Evolutionary conservation across 148 eudicot species (phyloP).

Genomic region (Nepenthes mirabilis): DNA sequence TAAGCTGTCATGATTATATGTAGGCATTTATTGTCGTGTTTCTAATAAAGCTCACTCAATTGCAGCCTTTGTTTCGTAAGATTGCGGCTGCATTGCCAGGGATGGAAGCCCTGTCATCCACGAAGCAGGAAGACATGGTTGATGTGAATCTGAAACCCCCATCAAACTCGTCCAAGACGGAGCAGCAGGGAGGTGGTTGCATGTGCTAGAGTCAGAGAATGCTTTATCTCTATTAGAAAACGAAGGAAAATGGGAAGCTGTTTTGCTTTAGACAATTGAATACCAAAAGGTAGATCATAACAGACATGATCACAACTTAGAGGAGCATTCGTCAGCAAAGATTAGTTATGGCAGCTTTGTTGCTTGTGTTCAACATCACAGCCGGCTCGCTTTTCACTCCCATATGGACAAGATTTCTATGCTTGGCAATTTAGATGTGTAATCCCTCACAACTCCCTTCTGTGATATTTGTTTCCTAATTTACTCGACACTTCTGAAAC

Average conservation of each 20-base stretch:
- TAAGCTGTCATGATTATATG: background rate
- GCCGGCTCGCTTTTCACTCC: too few relatives aligned
- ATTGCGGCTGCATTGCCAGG: constrained; percentile 89
- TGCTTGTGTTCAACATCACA: too few relatives aligned
- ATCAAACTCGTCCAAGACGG: constrained; percentile 34
- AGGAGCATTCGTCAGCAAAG: background rate
- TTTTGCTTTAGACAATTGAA: constrained; percentile 1
- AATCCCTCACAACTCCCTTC: too few relatives aligned
- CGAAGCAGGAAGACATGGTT: constrained; percentile 86
- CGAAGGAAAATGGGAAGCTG: background rate
- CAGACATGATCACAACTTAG: background rate
- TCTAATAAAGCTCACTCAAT: background rate
- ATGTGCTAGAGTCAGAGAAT: constrained; percentile 45
- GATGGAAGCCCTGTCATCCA: constrained; percentile 72
- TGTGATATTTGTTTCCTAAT: too few relatives aligned
- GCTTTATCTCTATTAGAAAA: constrained; percentile 1
- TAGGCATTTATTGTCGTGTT: background rate
- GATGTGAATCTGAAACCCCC: constrained; percentile 75
- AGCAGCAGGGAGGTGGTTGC: constrained; percentile 81
- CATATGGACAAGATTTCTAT: too few relatives aligned
- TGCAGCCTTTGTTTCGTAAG: constrained; percentile 84
- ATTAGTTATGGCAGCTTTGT: too few relatives aligned
- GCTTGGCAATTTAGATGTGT: too few relatives aligned
- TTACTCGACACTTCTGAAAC: too few relatives aligned
- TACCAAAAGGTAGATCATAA: background rate